Percentiles rank a stretch among this genome's conserved stretches.
These are phyloP conservation scores for Rhododendron henanense DNA, from an alignment of 148 eudicot species.

Conservation along the genomic window DNA sequence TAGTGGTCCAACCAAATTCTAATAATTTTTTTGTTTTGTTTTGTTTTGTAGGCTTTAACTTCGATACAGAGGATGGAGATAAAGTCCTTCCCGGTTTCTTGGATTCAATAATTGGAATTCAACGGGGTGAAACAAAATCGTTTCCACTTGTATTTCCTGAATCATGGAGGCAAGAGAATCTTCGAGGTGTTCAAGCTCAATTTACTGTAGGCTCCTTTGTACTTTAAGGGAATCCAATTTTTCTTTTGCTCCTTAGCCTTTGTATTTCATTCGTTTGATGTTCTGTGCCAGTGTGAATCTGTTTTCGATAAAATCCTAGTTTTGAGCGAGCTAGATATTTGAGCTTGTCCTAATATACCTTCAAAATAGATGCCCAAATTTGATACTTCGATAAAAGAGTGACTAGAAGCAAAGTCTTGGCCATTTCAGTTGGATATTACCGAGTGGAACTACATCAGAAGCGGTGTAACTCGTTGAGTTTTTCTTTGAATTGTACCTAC, in stretches of 20 bases:
- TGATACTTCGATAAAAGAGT: background rate
- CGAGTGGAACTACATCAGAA: background rate
- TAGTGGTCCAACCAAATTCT: conserved; percentile 3
- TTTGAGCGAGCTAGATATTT: background rate
- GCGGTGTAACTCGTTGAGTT: background rate
- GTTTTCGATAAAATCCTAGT: background rate
- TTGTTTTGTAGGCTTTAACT: conserved; percentile 70
- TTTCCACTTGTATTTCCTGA: conserved; percentile 90
- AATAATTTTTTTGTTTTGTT: background rate
- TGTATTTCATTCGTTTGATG: background rate
- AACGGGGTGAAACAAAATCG: conserved; percentile 80
- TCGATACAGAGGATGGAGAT: conserved; percentile 92
- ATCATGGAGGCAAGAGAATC: conserved; percentile 92
- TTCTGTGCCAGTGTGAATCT: background rate
- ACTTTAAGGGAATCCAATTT: background rate
- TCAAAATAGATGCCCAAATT: background rate
- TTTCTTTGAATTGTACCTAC: background rate
- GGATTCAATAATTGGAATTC: conserved; percentile 78
- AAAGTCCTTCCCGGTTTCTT: conserved; percentile 86
- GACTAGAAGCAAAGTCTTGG: background rate
- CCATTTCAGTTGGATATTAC: background rate
- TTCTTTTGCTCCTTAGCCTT: background rate
- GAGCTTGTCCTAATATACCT: background rate
- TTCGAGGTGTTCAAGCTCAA: conserved; percentile 82
- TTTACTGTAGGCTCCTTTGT: conserved; percentile 64